phyloP scores from a whole-genome alignment of 2,329 filamentous ascomycete genomes.

The Iodosphaeria phyllophila region DNA sequence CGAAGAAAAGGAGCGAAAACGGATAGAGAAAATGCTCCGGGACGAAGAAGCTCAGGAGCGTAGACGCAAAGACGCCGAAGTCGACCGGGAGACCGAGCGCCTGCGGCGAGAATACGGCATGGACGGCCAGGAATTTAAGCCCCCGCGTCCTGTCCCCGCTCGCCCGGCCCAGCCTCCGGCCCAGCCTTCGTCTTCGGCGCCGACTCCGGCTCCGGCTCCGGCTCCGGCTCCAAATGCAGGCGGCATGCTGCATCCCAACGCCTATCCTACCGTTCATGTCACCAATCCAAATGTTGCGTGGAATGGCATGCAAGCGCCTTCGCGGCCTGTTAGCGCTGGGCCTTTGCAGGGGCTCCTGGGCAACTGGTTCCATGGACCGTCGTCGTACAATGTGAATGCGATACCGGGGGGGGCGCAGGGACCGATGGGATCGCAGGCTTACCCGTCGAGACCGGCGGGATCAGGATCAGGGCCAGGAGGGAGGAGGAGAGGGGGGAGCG shows the following conservation, averaged over 20 bases:
- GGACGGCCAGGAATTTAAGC: conserved; percentile 22
- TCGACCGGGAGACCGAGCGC: conserved; percentile 70
- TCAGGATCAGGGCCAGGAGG: conserved; percentile 22
- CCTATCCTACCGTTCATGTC: no score
- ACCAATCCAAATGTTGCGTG: no score
- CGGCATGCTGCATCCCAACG: no score
- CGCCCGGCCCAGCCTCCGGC: conserved; percentile 4
- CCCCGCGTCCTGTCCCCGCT: conserved; percentile 10
- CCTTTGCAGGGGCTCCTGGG: conserved; percentile 13
- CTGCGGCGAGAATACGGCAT: conserved; percentile 51
- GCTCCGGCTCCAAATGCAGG: no score
- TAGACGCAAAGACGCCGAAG: conserved; percentile 32
- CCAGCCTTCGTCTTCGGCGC: no score
- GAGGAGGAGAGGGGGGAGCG: conserved; percentile 12
- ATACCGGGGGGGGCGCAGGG: no score
- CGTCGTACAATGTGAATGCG: no score
- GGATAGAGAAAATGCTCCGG: conserved; percentile 47
- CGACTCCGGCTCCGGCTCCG: no score
- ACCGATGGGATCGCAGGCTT: no score
- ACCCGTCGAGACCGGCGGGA: conserved; percentile 14
- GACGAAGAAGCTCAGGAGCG: conserved; percentile 44
- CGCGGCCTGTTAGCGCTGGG: conserved; percentile 28
- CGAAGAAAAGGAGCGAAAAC: conserved; percentile 34
- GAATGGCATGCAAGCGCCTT: conserved; percentile 12
- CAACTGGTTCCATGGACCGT: conserved; percentile 12